A percentile compares a stretch with the other conserved stretches of the same genome.
These are phyloP conservation scores for Ambrosia hybrid DNA, from an alignment of 140 eudicot genomes.

Conservation along the genomic window DNA sequence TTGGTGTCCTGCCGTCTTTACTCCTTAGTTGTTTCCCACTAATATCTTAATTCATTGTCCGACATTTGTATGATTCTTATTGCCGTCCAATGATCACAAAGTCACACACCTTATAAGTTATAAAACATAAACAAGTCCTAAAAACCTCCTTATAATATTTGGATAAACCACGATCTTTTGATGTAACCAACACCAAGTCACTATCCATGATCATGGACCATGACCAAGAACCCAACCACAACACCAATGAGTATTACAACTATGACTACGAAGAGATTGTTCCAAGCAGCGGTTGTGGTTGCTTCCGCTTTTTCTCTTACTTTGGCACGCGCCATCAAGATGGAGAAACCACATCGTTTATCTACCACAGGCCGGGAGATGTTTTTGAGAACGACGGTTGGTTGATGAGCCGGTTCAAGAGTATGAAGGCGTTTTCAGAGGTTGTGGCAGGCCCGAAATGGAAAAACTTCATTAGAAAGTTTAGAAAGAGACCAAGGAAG, in stretches of 20 bases:
- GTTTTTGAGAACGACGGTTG: slow-evolving; percentile 32
- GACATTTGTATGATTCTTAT: not conserved
- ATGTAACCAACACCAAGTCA: slow-evolving; percentile 24
- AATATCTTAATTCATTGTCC: slow-evolving; percentile 5
- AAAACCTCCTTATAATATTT: not conserved
- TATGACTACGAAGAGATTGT: slow-evolving; percentile 22
- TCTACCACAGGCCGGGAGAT: slow-evolving; percentile 24
- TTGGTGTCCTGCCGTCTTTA: slow-evolving; percentile 25
- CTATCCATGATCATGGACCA: slow-evolving; percentile 29
- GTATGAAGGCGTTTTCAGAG: slow-evolving; percentile 59
- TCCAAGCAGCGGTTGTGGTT: slow-evolving; percentile 35
- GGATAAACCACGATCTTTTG: slow-evolving; percentile 19
- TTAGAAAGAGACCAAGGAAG: slow-evolving; percentile 41
- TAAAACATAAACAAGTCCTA: slow-evolving; percentile 14
- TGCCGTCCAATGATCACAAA: slow-evolving; percentile 27
- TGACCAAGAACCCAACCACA: slow-evolving; percentile 31
- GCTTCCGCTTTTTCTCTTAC: slow-evolving; percentile 39
- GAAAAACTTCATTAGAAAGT: slow-evolving; percentile 75
- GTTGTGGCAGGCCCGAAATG: slow-evolving; percentile 76
- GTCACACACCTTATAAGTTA: slow-evolving; percentile 29
- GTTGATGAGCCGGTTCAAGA: slow-evolving; percentile 43
- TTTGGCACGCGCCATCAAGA: slow-evolving; percentile 4
- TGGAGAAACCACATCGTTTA: slow-evolving; percentile 22
- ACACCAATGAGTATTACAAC: slow-evolving; percentile 22
- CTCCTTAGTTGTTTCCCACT: slow-evolving; percentile 38